These are phyloP conservation scores for Rhizopogon vulgaris DNA, from an alignment of 768 basidiomycete species.

Conservation along the genomic window DNA sequence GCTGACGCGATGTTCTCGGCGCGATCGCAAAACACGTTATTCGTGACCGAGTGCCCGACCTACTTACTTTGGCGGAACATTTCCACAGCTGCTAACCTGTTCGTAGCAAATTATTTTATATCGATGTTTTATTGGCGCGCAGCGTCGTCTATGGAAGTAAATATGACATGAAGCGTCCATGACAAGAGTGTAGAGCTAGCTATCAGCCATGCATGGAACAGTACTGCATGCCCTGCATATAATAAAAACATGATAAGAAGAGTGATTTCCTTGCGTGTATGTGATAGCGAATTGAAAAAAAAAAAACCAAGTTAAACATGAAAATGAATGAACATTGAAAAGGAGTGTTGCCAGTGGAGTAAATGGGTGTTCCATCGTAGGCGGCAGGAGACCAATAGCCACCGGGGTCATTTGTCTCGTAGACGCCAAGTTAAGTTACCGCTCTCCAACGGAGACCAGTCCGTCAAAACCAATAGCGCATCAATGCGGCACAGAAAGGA, in stretches of 20 bases:
- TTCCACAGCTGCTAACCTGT: too few species aligned
- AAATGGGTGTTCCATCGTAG: constrained; percentile 14
- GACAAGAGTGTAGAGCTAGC: constrained; percentile 6
- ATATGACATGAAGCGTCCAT: constrained; percentile 6
- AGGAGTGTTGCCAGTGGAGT: constrained; percentile 11
- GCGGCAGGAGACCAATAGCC: constrained; percentile 27
- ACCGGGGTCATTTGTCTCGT: constrained; percentile 40
- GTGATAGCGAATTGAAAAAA: not conserved
- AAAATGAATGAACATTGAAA: constrained; percentile 5
- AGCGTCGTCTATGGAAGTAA: constrained; percentile 7
- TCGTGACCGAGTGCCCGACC: not conserved
- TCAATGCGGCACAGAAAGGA: constrained; percentile 10
- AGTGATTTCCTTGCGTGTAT: not conserved
- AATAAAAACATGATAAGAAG: constrained; percentile 14
- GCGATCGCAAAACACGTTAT: too few species aligned
- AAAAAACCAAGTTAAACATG: not conserved
- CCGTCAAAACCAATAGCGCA: constrained; percentile 6
- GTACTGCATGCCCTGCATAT: constrained; percentile 1
- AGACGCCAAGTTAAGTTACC: constrained; percentile 7
- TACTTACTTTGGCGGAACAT: not conserved
- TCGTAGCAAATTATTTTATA: not conserved
- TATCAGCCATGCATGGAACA: constrained; percentile 4
- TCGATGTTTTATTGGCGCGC: constrained; percentile 4
- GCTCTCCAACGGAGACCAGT: constrained; percentile 14
- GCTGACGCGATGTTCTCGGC: too few species aligned